A percentile compares a stretch with the other conserved stretches of the same genome.
These are phyloP conservation scores for Monoraphidium neglectum DNA, from an alignment of 139 green algal genomes.

Conservation along the genomic window DNA sequence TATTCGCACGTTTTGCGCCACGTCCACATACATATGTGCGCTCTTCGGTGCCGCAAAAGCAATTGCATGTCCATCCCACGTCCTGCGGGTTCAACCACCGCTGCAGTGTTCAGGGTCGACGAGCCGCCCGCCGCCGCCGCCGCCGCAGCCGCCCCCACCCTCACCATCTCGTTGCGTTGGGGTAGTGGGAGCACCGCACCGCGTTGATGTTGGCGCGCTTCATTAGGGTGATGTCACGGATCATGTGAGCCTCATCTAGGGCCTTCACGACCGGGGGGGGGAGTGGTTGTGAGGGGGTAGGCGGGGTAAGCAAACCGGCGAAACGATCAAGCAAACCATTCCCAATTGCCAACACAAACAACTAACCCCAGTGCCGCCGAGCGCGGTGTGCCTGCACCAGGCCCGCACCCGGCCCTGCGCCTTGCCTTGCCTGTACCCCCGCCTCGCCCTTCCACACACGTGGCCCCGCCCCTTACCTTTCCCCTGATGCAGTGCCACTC, in stretches of 20 bases:
- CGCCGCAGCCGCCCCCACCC: not conserved
- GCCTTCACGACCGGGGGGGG: slow-evolving; percentile 40
- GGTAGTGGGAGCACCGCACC: slow-evolving; percentile 94
- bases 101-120: no score
- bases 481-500: slow-evolving; percentile 84
- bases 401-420: not conserved
- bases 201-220: slow-evolving; percentile 97
- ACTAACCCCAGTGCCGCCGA: no score
- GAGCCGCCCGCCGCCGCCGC: no score
- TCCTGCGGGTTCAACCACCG: no score
- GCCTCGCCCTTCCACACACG: slow-evolving; percentile 37
- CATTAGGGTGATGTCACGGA: slow-evolving; percentile 88
- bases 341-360: not conserved
- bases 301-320: not conserved
- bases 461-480: slow-evolving; percentile 39
- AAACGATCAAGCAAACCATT: not conserved
- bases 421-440: slow-evolving; percentile 37
- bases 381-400: not conserved
- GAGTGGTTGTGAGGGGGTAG: not conserved
- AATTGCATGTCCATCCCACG: no score
- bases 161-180: slow-evolving; percentile 86
- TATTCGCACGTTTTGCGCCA: no score
- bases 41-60: no score
- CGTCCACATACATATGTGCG: no score
- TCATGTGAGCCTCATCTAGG: slow-evolving; percentile 54